Base-by-base conservation (phyloP, 257 asterid genomes). In the Plantago ovata region DNA sequence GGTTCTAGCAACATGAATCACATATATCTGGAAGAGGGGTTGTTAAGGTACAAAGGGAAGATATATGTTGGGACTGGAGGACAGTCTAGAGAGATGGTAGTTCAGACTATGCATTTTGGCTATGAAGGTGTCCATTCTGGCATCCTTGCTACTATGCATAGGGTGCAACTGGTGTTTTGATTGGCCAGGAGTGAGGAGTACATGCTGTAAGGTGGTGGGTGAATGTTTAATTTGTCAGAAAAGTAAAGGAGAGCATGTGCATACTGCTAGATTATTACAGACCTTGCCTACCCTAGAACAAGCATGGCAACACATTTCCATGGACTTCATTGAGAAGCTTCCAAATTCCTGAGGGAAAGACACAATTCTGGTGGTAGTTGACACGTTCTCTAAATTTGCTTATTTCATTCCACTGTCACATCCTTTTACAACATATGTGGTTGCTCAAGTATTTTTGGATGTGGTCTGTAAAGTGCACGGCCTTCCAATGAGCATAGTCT, bases 311-410 rank as follows among this genome's bases (percentile, higher is more conserved):
- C 39, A 50, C 1, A 40, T 58, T 0, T 1, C n/a, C 0, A 58
- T 50, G 65, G 61, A 66, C 8, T 58, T 66, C 14, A 51, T 58
- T 0, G 60, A 51, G 8, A 43, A 39, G 0, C 3, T 58, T 8
- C 42, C 64, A 0, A 5, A 10, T 0, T 58, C 61, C 0, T 12
- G 16, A 0, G 55, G 32, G 0, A 48, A 14, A 4, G 58, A 36
- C 13, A 18, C 20, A 6, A 19, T 48, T 0, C 0, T 41, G 5
- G 65, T 66, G 4, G 47, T 58, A 0, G 65, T 66, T 0, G 62
- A 54, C 3, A 23, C 14, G 10, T 10, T 43, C 5, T 40, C 39
- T 0, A 54, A 64, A 3, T 64, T 7, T 16, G 55, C 47, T 3
- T 62, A 63, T 7, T 63, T 64, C 10, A 16, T 64, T 9, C 1